Evolutionary conservation across 176 grass and related monocot genomes (phyloP), one percentile per base, ranked within the genome.

Genomic region (Echinochloa phyllopogon): DNA sequence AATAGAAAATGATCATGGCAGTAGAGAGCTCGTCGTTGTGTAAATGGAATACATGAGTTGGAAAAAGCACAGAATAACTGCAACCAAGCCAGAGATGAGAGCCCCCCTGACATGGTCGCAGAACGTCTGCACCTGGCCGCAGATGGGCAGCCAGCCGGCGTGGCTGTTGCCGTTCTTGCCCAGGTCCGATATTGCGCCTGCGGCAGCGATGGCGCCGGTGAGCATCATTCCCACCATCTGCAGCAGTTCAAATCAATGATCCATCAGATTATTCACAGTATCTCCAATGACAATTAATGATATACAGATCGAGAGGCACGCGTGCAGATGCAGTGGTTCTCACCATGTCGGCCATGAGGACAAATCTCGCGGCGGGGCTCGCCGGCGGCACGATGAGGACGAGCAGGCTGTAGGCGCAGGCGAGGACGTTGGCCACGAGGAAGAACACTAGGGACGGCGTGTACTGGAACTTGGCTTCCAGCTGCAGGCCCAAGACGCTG

Each of bases 161-260:
- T 89, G 94, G 45, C 33, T 72, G 72, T 97, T 97, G 13, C 94
- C 95, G 11, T 91, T 76, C 88, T 93, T 97, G 76, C 88, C 92
- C 44, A 94, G 18, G 17, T 84, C 57, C 16, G 95, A 85, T 25
- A 91, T 58, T 20, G 95, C 86, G 2, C 84, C 70, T 2, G 82
- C 83, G 4, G 95, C 86, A 1, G 90, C 81, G 4, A 83, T 8
- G 47, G 94, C 89, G 0, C 90, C 79, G 0, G 90, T 91, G 58
- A 97, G 85, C 18, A 97, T 7, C 94, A 94, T 89, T 23, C 72
- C 82, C 16, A 90, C n/a, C 47, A 84, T 70, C 92, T 97, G 79
- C 52, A 92, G 18, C 62, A 92, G 18, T 44, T 49, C 45, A 18
- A 49, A 49, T 33, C 0, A 33, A 33, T 33, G 29, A 33, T 33